Evolutionary conservation across 257 asterid species (phyloP), one percentile per base, ranked within the genome.

Genomic region (Euphrasia confusa): DNA sequence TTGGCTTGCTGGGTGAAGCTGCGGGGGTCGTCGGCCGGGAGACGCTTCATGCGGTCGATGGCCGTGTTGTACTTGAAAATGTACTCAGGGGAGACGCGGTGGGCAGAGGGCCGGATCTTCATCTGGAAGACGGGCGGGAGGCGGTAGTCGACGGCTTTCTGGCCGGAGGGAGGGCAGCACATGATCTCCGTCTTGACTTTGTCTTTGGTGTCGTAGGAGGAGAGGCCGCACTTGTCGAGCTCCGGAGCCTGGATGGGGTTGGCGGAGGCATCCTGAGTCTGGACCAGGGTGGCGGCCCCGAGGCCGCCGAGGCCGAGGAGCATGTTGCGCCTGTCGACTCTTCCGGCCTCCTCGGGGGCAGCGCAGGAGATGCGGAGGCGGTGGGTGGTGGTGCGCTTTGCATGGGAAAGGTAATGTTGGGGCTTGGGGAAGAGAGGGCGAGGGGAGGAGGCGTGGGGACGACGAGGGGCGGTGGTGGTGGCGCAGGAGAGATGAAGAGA

Each of bases 151-250:
- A 65, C 9, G 45, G 71, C 64, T 10, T 24, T 35, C 1, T 15
- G 17, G 0, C 54, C 0, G 1, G 28, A 6, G 0, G 80, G 83
- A 4, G 80, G 83, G 70, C 83, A 78, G 39, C 83, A 78, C 10
- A 50, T 24, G 60, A 61, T n/a, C 4, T 72, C 72, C 14, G 3
- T 4, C 60, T 12, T 24, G 39, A 24, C 39, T 35, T 39, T 30
- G 35, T 13, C n/a, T 4, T 2, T 9, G 14, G 30, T 56, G 61
- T 27, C 7, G 61, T 56, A 10, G 17, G 17, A 27, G 18, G 61
- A 10, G 3, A 24, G 17, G 21, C 61, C 61, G 61, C 61, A 56
- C 42, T 56, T 27, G 61, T 56, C 61, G 61, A 56, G 39, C 18
- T 56, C 21, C 17, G 61, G 61, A 4, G 61, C 61, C 40, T 56